Conservation (phyloP, 2,329 filamentous ascomycete species). For the Epicoccum nigrum region DNA sequence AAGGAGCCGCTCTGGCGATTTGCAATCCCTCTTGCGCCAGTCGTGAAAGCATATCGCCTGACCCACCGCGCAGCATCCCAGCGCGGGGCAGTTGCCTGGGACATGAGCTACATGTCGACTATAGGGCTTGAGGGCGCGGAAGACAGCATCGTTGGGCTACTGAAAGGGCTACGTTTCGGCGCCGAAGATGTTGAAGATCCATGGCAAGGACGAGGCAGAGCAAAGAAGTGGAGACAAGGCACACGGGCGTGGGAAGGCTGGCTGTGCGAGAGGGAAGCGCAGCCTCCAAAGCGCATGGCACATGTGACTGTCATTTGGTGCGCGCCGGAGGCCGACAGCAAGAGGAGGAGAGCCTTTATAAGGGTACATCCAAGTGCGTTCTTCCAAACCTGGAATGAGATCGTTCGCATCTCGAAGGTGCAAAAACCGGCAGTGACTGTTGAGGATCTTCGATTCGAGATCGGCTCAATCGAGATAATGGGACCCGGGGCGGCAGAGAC, state of each 20-base stretch:
- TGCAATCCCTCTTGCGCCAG: constrained; percentile 81
- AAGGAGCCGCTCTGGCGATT: constrained; percentile 88
- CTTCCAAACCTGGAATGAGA: constrained; percentile 68
- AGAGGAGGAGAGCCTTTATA: constrained; percentile 66
- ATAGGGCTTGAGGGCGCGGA: constrained; percentile 75
- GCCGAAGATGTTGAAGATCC: constrained; percentile 60
- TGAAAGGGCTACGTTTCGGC: constrained; percentile 66
- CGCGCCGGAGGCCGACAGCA: constrained; percentile 27
- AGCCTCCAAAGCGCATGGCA: constrained; percentile 64
- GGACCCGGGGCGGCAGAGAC: constrained; percentile 81
- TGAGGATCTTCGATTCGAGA: constrained; percentile 73
- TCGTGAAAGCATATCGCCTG: constrained; percentile 85
- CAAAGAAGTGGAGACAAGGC: constrained; percentile 73
- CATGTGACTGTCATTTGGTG: constrained; percentile 80
- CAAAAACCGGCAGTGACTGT: constrained; percentile 67
- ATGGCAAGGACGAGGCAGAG: constrained; percentile 61
- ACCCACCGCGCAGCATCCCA: constrained; percentile 80
- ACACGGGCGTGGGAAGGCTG: constrained; percentile 64
- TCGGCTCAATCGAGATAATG: constrained; percentile 72
- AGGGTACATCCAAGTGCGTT: constrained; percentile 85
- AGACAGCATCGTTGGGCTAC: constrained; percentile 67
- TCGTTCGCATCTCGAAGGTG: constrained; percentile 63
- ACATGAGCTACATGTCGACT: constrained; percentile 92
- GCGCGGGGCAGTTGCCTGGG: constrained; percentile 84
- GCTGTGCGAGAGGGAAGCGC: constrained; percentile 61